Base-by-base conservation (phyloP, 805 yeast genomes). In the Starmerella floricola region DNA sequence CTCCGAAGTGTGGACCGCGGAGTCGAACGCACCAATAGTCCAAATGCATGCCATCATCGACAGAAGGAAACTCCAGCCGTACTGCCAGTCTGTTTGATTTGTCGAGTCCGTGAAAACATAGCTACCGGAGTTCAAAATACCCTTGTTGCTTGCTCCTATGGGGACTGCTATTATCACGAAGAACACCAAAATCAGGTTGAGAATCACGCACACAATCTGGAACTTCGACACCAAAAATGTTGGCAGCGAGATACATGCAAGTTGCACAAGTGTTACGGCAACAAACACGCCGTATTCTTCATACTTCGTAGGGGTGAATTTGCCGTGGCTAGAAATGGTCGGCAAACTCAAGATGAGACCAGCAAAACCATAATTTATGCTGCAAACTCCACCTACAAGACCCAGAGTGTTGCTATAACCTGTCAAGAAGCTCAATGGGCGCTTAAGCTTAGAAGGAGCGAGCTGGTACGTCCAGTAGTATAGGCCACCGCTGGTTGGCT, bases 401-500 rank as follows among this genome's bases (percentile, higher is more conserved):
- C 85, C 85, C 50, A 80, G 57, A 1, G 85, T 66, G 57, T 79
- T 78, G 5, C 80, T 68, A 52, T 76, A 71, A 4, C 86, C 88
- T 46, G 79, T 74, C 33, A 79, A 55, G 53, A 71, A 79, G 33
- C 79, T 72, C 26, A 77, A 57, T 0, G 77, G 74, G 16, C 71
- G 69, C 53, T 72, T 67, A 26, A 65, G 51, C 3, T 53, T 50
- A 37, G 65, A 69, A 2, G 84, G 86, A 20, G 85, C 75, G 55
- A 75, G 78, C 55, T 75, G 69, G 58, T 67, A 74, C 1, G 82
- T 73, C 77, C 80, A 76, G 59, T 72, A 75, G 55, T 77, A 80
- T 31, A 79, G 62, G 8, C 87, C 87, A 41, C 87, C 87, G 17
- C 80, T 72, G 1, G 87, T 79, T 21, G 88, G 87, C 49, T 76